A percentile compares a stretch with the other conserved stretches of the same genome.
phyloP scores from a whole-genome alignment of 83 land plant species.

The Picea abies region DNA sequence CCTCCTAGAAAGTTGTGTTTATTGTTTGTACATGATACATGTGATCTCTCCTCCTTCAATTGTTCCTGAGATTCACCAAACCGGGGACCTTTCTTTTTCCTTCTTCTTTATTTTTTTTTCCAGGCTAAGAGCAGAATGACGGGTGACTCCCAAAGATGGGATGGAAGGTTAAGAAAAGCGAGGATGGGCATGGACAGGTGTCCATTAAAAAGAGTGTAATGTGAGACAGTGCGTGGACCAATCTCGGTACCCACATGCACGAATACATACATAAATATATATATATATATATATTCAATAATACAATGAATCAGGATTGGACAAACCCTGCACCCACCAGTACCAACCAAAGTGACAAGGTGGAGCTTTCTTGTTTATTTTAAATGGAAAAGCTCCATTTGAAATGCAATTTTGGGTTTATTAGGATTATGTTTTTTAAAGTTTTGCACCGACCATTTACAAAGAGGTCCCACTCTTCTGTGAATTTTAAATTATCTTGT shows the following conservation, averaged over 20 bases:
- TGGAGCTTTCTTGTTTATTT: not conserved
- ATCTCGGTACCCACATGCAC: not conserved
- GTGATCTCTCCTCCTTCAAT: not conserved
- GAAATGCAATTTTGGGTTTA: no score
- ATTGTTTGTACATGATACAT: not conserved
- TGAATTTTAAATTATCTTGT: no score
- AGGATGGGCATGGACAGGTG: conserved; percentile 16
- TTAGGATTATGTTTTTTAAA: no score
- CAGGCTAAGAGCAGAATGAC: not conserved
- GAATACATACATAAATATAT: not conserved
- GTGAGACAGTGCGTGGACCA: conserved; percentile 9
- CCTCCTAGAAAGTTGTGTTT: no score
- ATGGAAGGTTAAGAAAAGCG: not conserved
- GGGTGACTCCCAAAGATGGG: not conserved
- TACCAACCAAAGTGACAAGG: not conserved
- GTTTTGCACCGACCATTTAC: no score
- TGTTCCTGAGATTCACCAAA: not conserved
- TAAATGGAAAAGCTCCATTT: no score
- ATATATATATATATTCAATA: not conserved
- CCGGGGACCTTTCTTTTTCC: not conserved
- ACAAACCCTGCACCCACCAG: not conserved
- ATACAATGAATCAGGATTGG: not conserved
- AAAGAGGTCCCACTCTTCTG: no score
- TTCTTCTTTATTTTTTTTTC: conserved; percentile 4
- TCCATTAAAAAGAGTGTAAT: conserved; percentile 1